Conservation (phyloP, 345 rosid species). For the Moricandia moricandioides region DNA sequence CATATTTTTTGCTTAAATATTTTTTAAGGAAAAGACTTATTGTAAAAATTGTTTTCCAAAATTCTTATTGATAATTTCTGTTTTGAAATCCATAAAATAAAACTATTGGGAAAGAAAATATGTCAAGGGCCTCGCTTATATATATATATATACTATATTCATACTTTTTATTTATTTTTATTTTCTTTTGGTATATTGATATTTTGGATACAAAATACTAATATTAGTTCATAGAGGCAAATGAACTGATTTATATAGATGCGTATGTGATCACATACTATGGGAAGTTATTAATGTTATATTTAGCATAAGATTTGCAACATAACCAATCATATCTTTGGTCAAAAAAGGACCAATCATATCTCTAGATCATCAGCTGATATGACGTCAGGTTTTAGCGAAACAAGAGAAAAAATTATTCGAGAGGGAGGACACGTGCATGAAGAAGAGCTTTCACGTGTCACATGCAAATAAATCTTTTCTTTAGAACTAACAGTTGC, state of each 20-base stretch:
- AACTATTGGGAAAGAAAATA: background rate
- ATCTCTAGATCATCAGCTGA: background rate
- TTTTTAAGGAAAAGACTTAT: background rate
- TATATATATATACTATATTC: too few relatives aligned
- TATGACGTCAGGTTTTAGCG: background rate
- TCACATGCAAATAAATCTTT: background rate
- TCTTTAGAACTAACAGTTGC: too few relatives aligned
- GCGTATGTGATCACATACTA: background rate
- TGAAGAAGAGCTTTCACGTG: background rate
- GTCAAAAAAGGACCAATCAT: background rate
- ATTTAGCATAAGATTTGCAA: background rate
- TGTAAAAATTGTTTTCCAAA: background rate
- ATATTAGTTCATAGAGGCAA: too few relatives aligned
- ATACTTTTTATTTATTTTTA: too few relatives aligned
- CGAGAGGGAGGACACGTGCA: background rate
- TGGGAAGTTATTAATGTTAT: background rate
- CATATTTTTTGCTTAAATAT: background rate
- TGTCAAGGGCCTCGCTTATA: too few relatives aligned
- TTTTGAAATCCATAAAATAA: background rate
- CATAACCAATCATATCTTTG: background rate
- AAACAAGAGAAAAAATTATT: background rate
- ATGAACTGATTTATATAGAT: background rate
- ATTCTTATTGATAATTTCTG: background rate
- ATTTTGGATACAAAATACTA: too few relatives aligned
- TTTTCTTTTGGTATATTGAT: too few relatives aligned